These are phyloP conservation scores for Mycena maculata DNA, from an alignment of 768 basidiomycete genomes.

Conservation along the genomic window DNA sequence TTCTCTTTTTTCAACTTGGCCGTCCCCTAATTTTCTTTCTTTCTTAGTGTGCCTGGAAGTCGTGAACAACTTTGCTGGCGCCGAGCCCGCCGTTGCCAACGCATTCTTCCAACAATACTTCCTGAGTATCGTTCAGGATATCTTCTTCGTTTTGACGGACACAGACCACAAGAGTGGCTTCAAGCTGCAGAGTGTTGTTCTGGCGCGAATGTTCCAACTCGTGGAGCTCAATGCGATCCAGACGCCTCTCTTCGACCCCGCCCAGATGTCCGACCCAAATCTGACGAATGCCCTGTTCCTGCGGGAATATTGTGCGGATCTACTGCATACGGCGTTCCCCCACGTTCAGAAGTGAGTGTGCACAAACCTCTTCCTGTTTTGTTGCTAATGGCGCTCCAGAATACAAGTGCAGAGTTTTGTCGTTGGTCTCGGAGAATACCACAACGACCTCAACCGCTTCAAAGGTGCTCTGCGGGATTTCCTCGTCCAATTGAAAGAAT, in stretches of 20 bases:
- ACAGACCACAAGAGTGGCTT: conserved; percentile 99
- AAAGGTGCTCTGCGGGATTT: conserved; percentile 96
- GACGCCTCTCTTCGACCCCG: conserved; percentile 86
- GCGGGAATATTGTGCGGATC: conserved; percentile 85
- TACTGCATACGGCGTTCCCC: conserved; percentile 91
- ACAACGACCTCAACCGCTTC: conserved; percentile 89
- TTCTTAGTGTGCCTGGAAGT: conserved; percentile 88
- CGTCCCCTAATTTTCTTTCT: conserved; percentile 7
- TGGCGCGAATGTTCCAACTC: conserved; percentile 93
- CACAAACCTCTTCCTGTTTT: neutral
- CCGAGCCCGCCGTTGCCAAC: conserved; percentile 83
- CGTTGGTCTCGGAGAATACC: conserved; percentile 72
- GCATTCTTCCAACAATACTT: conserved; percentile 98
- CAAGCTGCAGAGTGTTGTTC: conserved; percentile 93
- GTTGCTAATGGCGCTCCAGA: conserved; percentile 49
- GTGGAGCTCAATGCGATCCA: conserved; percentile 85
- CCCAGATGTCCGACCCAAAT: conserved; percentile 73
- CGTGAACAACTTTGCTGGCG: conserved; percentile 90
- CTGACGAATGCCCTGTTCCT: conserved; percentile 86
- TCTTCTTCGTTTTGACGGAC: conserved; percentile 97
- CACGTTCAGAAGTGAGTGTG: conserved; percentile 84
- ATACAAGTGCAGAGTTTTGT: conserved; percentile 81
- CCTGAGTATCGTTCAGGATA: conserved; percentile 92
- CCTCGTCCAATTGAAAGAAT: conserved; percentile 97
- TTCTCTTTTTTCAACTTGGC: conserved; percentile 7